These are phyloP conservation scores for Irpex lacteus DNA, from an alignment of 1,284 basidiomycete genomes.

Conservation along the genomic window DNA sequence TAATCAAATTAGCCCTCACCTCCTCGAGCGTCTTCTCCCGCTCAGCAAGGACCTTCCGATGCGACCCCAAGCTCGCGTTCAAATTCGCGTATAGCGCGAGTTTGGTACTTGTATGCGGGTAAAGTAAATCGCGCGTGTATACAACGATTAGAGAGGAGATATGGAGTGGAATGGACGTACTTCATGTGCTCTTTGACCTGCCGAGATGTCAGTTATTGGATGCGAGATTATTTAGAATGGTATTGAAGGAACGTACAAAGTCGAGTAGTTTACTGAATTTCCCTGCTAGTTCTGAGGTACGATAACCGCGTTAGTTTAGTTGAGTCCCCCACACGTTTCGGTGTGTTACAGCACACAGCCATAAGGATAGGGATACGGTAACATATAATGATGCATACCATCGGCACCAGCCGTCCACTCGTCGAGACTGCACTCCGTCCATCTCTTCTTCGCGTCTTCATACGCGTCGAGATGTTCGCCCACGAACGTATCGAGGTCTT, in stretches of 20 bases:
- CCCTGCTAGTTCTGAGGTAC: conserved; percentile 18
- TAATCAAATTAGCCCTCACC: conserved; percentile 23
- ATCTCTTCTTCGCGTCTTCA: conserved; percentile 27
- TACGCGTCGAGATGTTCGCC: conserved; percentile 24
- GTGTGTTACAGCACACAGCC: no score
- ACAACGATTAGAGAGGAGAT: background rate
- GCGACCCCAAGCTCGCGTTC: conserved; percentile 19
- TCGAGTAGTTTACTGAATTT: conserved; percentile 27
- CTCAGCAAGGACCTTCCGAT: conserved; percentile 20
- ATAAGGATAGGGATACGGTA: background rate
- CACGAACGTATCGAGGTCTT: conserved; percentile 24
- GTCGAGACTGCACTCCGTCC: conserved; percentile 29
- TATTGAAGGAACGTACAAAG: conserved; percentile 21
- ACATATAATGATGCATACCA: conserved; percentile 17
- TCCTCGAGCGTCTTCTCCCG: conserved; percentile 21
- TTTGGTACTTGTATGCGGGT: conserved; percentile 19
- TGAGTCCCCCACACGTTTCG: no score
- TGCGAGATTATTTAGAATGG: no score
- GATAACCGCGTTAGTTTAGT: background rate
- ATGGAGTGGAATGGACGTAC: conserved; percentile 13
- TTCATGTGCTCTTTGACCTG: conserved; percentile 32
- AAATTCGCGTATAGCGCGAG: conserved; percentile 24
- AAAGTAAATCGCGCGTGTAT: no score
- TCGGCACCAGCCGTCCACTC: conserved; percentile 31
- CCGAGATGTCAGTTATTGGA: background rate